Base-by-base conservation (phyloP, 768 basidiomycete species). In the Lactifluus subvellereus region DNA sequence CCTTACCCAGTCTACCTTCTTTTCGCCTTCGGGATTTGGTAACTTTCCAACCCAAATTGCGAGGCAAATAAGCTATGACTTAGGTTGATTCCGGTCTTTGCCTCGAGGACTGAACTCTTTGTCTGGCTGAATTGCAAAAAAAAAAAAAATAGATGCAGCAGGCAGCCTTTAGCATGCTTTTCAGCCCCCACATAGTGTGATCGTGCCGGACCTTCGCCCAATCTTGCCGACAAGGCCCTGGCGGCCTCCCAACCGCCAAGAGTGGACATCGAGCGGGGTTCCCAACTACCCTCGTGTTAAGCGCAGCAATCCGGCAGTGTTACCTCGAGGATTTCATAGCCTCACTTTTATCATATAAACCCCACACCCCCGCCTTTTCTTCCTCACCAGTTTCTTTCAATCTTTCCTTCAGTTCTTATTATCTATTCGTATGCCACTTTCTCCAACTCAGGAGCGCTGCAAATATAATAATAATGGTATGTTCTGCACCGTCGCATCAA, bases 401-500 rank as follows among this genome's bases (percentile, higher is more conserved):
- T 1, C 14, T 11, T 22, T n/a, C 16, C 7, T 13, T 54, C 16
- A 38, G 50, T 27, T 4, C 32, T 54, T 55, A 50, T 59, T 59
- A 50, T 50, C 58, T 64, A 59, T 64, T 54, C 49, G 8, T 55
- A 64, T 64, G 63, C 37, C 9, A 42, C 13, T 59, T 59, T 22
- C 22, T 11, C 30, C 32, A 33, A 16, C 35, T 51, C 52, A 7
- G 1, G n/a, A 54, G 14, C 22, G 8, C 20, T 27, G 13, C 53
- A 27, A 33, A 22, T 8, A 35, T 33, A 18, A 8, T 45, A 50
- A 51, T 18, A n/a, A 64, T 64, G 62, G 62, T 64, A 55, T 32
- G 58, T 50, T 27, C 14, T 13, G 22, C n/a, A 10, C 18, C 48
- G 27, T 50, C 3, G 11, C 33, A 33, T 35, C n/a, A 8, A 49